Base-by-base conservation (phyloP, 2,329 filamentous ascomycete genomes). In the Arachnomyces sp. region DNA sequence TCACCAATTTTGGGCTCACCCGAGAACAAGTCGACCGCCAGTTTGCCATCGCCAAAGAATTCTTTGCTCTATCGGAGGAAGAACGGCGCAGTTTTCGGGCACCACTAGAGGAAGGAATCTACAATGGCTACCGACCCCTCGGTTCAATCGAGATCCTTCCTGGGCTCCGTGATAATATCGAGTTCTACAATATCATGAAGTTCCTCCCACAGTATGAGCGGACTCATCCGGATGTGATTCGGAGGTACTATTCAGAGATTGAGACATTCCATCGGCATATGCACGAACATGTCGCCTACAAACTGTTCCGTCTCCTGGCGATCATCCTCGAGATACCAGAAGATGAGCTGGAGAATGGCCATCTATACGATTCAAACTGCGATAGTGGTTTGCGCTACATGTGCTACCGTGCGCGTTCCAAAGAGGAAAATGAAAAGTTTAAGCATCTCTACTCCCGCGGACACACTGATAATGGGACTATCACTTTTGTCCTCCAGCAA, bases 121-220 rank as follows among this genome's bases (percentile, higher is more conserved):
- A n/a, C n/a, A n/a, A n/a, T n/a, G n/a, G n/a, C n/a, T n/a, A n/a
- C n/a, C n/a, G n/a, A n/a, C n/a, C n/a, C n/a, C n/a, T n/a, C n/a
- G n/a, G n/a, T n/a, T n/a, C n/a, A n/a, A 41, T 68, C 28, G 63
- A 57, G 14, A 42, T 55, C 13, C 44, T 45, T 12, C 53, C 54
- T 2, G 57, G 58, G 9, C 42, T 56, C 15, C 49, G 46, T 16
- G 75, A 80, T 51, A 78, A 77, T 42, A 62, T 74, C 28, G 71
- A 80, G 51, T 69, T 78, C n/a, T 80, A 74, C 63, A 78, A 79
- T 50, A 69, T 78, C 11, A 69, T 73, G 44, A 80, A 80, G 49
- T 79, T 76, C 52, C 66, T 63, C 9, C 56, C 60, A 2, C 54
- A 63, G 34, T 64, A 69, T 44, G 55, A 65, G 29, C 64, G 68